phyloP scores from a whole-genome alignment of 2,329 filamentous ascomycete species.

The Paraphoma sp. region DNA sequence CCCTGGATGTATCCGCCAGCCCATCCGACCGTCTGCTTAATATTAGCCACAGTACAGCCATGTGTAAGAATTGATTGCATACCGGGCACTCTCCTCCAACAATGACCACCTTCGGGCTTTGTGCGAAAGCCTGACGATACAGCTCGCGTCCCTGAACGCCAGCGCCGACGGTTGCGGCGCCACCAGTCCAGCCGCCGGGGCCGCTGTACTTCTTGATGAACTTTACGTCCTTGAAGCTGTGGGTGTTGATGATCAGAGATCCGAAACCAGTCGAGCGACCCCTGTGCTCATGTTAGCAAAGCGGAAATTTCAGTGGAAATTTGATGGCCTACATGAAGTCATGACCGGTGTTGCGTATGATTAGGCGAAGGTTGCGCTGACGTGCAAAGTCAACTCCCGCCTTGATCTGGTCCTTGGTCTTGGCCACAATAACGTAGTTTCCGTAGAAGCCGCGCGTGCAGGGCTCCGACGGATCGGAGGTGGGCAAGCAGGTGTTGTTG shows the following conservation, averaged over 20 bases:
- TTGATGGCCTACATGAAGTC: constrained; percentile 35
- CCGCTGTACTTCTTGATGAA: constrained; percentile 40
- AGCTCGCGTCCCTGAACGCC: constrained; percentile 45
- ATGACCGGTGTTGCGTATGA: constrained; percentile 46
- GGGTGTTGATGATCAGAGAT: constrained; percentile 45
- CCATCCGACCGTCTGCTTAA: constrained; percentile 44
- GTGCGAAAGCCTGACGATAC: constrained; percentile 36
- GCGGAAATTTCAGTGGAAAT: background rate
- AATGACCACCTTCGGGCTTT: constrained; percentile 40
- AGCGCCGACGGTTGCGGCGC: constrained; percentile 40
- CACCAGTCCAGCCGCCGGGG: constrained; percentile 41
- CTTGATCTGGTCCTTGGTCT: constrained; percentile 39
- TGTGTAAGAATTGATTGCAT: constrained; percentile 1
- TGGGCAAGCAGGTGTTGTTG: constrained; percentile 43
- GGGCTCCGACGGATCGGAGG: constrained; percentile 26
- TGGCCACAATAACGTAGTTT: constrained; percentile 42
- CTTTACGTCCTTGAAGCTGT: constrained; percentile 43
- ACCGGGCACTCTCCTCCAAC: constrained; percentile 48
- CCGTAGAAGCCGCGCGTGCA: constrained; percentile 45
- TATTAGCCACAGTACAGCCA: constrained; percentile 2
- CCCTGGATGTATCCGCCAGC: constrained; percentile 53
- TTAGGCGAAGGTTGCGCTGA: constrained; percentile 37
- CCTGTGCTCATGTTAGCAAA: constrained; percentile 11
- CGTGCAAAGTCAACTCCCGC: constrained; percentile 44
- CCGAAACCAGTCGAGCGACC: constrained; percentile 44